Base-by-base conservation (phyloP, 2,329 filamentous ascomycete species). In the Talaromyces sp. region DNA sequence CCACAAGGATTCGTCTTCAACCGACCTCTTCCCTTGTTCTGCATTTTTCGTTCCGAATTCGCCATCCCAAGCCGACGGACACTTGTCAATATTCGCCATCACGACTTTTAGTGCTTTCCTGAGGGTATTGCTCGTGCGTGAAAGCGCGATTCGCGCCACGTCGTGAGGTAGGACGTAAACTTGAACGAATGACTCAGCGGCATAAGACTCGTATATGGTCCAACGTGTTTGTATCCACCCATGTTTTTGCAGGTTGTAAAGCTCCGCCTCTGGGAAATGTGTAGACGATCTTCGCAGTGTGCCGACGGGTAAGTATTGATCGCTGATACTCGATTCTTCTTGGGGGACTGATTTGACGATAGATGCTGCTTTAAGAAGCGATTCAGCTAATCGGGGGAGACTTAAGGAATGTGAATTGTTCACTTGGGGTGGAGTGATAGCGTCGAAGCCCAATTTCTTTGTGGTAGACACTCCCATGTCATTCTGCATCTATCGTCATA, bases 1-100 rank as follows among this genome's bases (percentile, higher is more conserved):
- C 70, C 80, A 82, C 1, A 82, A 63, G 0, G 79, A 81, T 54
- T 81, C 78, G 31, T 80, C 74, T 35, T 77, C 73, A 3, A 62
- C 66, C 1, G 40, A 64, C 46, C 67, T 67, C n/a, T 67, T 64
- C 11, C 60, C 57, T 1, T 66, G 33, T 35, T 65, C 63, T 9
- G 23, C 37, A 12, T 61, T 39, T 5, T 61, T 46, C 44, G n/a
- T 56, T 18, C 64, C 35, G 5, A 67, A 67, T 4, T 65, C 58
- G 12, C 76, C 76, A 18, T 71, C 59, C 79, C 80, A 82, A 23
- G 76, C 73, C 12, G 72, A 68, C 9, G 63, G 60, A 1, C 77
- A 77, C 18, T 61, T 68, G 66, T 82, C 78, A 25, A 80, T 64
- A 52, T 67, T 75, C 2, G 73, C 68, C 70, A 80, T 76, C 39